Conservation (phyloP, 139 green algal genomes). For the Nannochloris sp. region DNA sequence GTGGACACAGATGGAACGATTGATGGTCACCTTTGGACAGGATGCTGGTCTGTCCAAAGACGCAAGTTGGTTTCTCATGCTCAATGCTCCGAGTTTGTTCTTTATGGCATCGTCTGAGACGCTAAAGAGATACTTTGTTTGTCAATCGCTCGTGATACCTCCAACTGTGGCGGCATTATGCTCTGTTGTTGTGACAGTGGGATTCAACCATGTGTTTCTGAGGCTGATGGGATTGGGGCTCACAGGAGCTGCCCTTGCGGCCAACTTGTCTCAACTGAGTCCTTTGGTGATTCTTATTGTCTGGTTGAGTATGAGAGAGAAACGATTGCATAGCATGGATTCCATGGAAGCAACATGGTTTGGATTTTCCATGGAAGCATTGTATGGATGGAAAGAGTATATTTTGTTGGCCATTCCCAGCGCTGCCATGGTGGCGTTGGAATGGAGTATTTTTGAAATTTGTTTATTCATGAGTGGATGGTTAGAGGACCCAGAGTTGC, state of each 20-base stretch:
- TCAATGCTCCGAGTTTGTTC: slow-evolving; percentile 34
- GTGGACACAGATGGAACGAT: slow-evolving; percentile 36
- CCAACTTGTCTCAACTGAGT: slow-evolving; percentile 26
- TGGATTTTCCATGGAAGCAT: slow-evolving; percentile 42
- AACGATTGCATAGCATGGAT: slow-evolving; percentile 4
- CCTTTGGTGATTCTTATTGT: slow-evolving; percentile 14
- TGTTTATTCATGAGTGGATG: slow-evolving; percentile 45
- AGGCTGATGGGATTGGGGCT: slow-evolving; percentile 29
- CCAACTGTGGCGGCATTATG: slow-evolving; percentile 23
- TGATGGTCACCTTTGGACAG: slow-evolving; percentile 45
- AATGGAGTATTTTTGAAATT: slow-evolving; percentile 68
- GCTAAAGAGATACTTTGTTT: slow-evolving; percentile 44
- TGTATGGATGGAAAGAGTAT: slow-evolving; percentile 52
- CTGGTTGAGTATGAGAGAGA: not conserved
- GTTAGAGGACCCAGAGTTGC: slow-evolving; percentile 30
- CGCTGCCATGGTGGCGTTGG: slow-evolving; percentile 57
- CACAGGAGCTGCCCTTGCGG: slow-evolving; percentile 51
- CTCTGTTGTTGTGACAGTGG: not conserved
- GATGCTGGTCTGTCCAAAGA: slow-evolving; percentile 26
- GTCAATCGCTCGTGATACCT: slow-evolving; percentile 47
- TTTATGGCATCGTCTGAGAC: slow-evolving; percentile 27
- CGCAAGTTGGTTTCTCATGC: slow-evolving; percentile 32
- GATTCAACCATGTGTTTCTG: slow-evolving; percentile 39
- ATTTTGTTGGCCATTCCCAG: slow-evolving; percentile 51
- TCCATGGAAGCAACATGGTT: slow-evolving; percentile 42